Conservation (phyloP, 1,284 basidiomycete genomes). For the Chalciporus sp. region DNA sequence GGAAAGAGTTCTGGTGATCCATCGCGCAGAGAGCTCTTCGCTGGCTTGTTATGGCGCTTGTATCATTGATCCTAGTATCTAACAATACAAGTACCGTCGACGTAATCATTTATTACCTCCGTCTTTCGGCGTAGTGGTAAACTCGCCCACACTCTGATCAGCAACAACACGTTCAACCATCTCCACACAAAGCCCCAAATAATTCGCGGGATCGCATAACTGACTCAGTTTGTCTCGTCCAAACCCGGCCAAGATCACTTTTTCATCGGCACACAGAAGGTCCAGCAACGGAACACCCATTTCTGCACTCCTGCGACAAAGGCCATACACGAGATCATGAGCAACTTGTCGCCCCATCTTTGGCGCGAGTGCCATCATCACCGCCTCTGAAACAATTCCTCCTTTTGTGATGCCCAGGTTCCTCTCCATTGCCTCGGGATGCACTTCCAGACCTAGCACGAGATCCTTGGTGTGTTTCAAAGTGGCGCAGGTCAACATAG, state of each 20-base stretch:
- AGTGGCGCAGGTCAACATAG: constrained; percentile 42
- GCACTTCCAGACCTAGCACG: constrained; percentile 41
- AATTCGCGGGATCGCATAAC: constrained; percentile 42
- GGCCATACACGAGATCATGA: constrained; percentile 44
- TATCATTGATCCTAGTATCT: too few relatives aligned
- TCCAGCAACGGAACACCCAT: constrained; percentile 36
- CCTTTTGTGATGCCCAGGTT: constrained; percentile 43
- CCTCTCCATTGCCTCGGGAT: constrained; percentile 39
- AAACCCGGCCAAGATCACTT: constrained; percentile 31
- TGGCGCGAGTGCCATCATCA: constrained; percentile 48
- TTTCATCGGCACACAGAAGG: constrained; percentile 33
- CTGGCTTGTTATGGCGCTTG: too few relatives aligned
- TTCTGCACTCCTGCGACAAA: constrained; percentile 36
- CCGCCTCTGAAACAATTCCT: constrained; percentile 44
- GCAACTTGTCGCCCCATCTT: constrained; percentile 43
- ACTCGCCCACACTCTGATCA: not conserved
- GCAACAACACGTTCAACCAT: constrained; percentile 34
- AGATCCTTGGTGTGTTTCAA: constrained; percentile 39
- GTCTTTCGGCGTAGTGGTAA: too few relatives aligned
- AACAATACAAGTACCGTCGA: too few relatives aligned
- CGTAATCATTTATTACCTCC: too few relatives aligned
- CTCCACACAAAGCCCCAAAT: constrained; percentile 41
- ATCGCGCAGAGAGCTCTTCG: too few relatives aligned
- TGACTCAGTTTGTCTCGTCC: constrained; percentile 27
- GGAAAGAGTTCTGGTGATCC: too few relatives aligned